Evolutionary conservation across 352 stramenopile species (phyloP).

Genomic region (Phytopythium sindhum): DNA sequence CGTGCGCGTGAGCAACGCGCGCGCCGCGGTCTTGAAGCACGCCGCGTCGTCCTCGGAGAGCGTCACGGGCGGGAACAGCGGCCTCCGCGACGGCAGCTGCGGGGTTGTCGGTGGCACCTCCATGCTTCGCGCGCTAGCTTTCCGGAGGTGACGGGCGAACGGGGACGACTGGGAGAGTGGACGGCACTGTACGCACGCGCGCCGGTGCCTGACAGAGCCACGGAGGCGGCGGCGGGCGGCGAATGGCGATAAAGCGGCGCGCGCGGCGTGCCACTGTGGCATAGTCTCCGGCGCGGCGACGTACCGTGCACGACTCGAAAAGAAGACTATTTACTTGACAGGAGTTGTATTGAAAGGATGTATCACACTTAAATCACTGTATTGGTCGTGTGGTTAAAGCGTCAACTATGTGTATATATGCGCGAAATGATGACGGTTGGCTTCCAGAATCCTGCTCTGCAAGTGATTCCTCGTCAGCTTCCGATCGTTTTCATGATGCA

Average conservation of each 20-base stretch:
- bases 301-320: conserved; percentile 1
- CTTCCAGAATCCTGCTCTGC: background rate
- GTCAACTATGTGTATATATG: background rate
- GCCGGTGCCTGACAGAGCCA: background rate
- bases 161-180: background rate
- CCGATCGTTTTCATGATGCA: background rate
- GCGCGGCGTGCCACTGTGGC: background rate
- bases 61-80: conserved; percentile 25
- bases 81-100: conserved; percentile 8
- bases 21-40: conserved; percentile 30
- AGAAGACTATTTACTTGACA: background rate
- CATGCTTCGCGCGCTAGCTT: background rate
- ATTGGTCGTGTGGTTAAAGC: too few relatives aligned
- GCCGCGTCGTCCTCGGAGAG: conserved; percentile 22
- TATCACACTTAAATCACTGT: background rate
- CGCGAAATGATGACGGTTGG: background rate
- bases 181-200: background rate
- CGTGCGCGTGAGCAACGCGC: conserved; percentile 21
- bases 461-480: background rate
- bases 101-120: background rate
- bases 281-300: background rate
- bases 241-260: background rate
- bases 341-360: background rate
- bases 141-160: background rate
- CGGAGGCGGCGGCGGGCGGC: background rate